These are phyloP conservation scores for Hymenotorrendiella dingleyae DNA, from an alignment of 2,329 filamentous ascomycete genomes.

Conservation along the genomic window DNA sequence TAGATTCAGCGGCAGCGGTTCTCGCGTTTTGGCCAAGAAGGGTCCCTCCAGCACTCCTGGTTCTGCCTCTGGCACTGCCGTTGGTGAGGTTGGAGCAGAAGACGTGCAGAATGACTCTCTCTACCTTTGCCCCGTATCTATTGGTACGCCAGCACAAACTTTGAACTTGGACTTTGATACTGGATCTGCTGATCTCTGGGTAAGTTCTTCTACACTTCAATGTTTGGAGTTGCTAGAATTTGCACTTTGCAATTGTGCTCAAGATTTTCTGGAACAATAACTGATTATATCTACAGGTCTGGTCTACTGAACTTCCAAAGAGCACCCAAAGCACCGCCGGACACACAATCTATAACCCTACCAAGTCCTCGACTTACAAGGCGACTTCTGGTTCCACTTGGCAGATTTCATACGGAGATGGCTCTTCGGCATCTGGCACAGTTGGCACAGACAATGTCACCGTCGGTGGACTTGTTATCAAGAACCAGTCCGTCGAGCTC, in stretches of 20 bases:
- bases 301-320: constrained; percentile 45
- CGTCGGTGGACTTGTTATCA: constrained; percentile 55
- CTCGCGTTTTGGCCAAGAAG: constrained; percentile 45
- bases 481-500: constrained; percentile 59
- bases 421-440: constrained; percentile 57
- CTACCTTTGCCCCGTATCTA: constrained; percentile 58
- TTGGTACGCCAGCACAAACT: constrained; percentile 60
- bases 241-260: too few relatives aligned
- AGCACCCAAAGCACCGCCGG: constrained; percentile 29
- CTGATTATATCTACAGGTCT: constrained; percentile 37
- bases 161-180: constrained; percentile 64
- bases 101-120: constrained; percentile 62
- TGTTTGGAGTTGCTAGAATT: too few relatives aligned
- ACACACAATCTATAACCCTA: constrained; percentile 54
- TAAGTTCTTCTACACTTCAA: constrained; percentile 35
- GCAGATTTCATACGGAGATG: constrained; percentile 64
- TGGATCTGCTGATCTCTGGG: constrained; percentile 65
- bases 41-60: constrained; percentile 16
- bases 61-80: constrained; percentile 27
- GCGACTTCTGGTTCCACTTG: constrained; percentile 44
- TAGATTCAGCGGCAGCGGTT: constrained; percentile 43
- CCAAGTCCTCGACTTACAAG: constrained; percentile 56
- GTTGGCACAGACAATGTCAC: constrained; percentile 58
- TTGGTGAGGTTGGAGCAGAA: constrained; percentile 49
- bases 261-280: background rate